Evolutionary conservation across 176 grass and related monocot species (phyloP).

Genomic region (Avena atlantica): DNA sequence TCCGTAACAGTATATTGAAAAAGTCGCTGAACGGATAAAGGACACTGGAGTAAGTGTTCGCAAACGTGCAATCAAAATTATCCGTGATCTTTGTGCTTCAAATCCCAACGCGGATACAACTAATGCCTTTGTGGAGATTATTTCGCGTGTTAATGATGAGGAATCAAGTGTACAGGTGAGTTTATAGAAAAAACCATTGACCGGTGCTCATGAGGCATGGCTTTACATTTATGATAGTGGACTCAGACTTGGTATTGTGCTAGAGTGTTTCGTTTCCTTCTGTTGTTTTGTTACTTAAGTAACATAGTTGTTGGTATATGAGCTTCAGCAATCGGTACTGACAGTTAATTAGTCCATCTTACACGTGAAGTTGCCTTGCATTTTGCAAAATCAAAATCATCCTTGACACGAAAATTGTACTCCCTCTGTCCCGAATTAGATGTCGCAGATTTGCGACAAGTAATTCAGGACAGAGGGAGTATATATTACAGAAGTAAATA

Average conservation of each 20-base stretch:
- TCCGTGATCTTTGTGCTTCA: conserved; percentile 92
- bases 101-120: conserved; percentile 71
- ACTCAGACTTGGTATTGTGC: conserved; percentile 17
- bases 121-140: conserved; percentile 93
- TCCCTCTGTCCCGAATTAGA: too few relatives aligned
- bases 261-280: conserved; percentile 32
- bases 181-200: conserved; percentile 17
- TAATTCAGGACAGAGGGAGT: too few relatives aligned
- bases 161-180: conserved; percentile 98
- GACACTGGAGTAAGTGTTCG: conserved; percentile 98
- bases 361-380: conserved; percentile 18
- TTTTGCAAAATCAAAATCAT: conserved; percentile 29
- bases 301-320: neutral
- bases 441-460: too few relatives aligned
- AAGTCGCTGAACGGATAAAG: conserved; percentile 96
- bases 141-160: conserved; percentile 98
- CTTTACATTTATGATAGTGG: conserved; percentile 23
- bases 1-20: conserved; percentile 89
- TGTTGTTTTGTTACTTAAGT: conserved; percentile 15
- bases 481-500: conserved; percentile 23
- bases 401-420: neutral
- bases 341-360: conserved; percentile 36
- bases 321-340: neutral
- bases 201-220: neutral
- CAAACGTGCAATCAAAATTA: conserved; percentile 97